A percentile compares a stretch with the other conserved stretches of the same genome.
Conservation (phyloP, 2,329 filamentous ascomycete genomes). For the Fusarium chlamydosporum region DNA sequence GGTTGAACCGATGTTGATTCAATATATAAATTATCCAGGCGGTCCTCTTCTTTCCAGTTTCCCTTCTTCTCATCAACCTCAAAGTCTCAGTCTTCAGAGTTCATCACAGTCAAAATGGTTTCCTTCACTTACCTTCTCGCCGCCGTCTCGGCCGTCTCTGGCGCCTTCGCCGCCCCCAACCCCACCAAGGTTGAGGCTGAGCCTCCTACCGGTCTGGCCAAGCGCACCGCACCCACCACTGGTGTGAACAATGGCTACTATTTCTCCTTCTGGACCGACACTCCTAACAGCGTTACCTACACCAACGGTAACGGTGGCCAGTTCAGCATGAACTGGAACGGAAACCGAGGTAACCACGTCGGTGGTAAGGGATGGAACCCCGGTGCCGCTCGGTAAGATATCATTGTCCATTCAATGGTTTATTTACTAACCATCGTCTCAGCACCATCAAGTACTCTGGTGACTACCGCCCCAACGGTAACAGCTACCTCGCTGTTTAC, state of each 20-base stretch:
- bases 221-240: conserved; percentile 55
- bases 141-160: conserved; percentile 38
- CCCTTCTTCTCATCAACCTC: background rate
- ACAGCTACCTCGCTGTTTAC: conserved; percentile 58
- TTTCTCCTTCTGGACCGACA: conserved; percentile 66
- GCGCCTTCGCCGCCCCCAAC: conserved; percentile 43
- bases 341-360: conserved; percentile 48
- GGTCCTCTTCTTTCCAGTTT: background rate
- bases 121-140: conserved; percentile 45
- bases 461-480: conserved; percentile 54
- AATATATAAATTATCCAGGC: conserved; percentile 29
- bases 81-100: background rate
- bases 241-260: conserved; percentile 59
- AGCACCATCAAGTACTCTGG: conserved; percentile 51
- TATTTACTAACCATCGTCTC: conserved; percentile 7
- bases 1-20: background rate
- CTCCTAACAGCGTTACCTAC: conserved; percentile 60
- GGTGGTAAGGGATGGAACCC: conserved; percentile 50
- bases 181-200: conserved; percentile 29
- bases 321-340: conserved; percentile 62
- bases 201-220: conserved; percentile 43
- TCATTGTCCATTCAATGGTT: conserved; percentile 46
- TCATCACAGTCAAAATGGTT: conserved; percentile 37
- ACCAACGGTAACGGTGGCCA: conserved; percentile 60
- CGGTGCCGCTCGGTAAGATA: conserved; percentile 52